Conservation (phyloP, 2,329 filamentous ascomycete genomes). For the Penicillium sp. region DNA sequence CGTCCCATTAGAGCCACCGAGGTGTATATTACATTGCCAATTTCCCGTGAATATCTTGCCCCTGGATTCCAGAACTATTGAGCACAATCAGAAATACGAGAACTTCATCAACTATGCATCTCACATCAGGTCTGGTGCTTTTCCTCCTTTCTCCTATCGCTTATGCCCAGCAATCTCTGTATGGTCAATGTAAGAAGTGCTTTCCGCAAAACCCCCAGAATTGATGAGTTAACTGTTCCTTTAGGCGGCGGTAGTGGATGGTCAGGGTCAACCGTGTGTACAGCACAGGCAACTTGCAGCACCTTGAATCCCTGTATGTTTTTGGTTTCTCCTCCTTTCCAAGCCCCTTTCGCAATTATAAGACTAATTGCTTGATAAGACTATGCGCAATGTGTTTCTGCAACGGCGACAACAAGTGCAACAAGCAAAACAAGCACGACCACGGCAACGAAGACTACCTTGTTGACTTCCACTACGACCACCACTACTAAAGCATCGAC, state of each 20-base stretch:
- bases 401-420: neutral
- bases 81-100: neutral
- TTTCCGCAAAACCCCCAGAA: too few relatives aligned
- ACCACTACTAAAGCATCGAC: neutral
- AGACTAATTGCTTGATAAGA: slow-evolving; percentile 2
- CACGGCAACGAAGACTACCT: neutral
- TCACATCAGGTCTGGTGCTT: neutral
- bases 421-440: neutral
- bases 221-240: neutral
- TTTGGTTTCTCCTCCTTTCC: neutral
- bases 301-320: slow-evolving; percentile 10
- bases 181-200: slow-evolving; percentile 4
- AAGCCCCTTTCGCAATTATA: neutral
- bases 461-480: neutral
- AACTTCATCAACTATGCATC: neutral
- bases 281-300: slow-evolving; percentile 8
- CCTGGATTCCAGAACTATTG: neutral
- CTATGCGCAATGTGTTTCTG: slow-evolving; percentile 9
- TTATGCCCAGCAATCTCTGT: slow-evolving; percentile 6
- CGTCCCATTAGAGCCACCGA: neutral
- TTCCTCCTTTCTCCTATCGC: slow-evolving; percentile 1
- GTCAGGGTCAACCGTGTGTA: slow-evolving; percentile 6
- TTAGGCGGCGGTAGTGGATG: slow-evolving; percentile 11
- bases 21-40: neutral
- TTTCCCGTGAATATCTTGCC: neutral